Evolutionary conservation across 208 protist species (phyloP).

Genomic region (Wallacemonas rigidus): DNA sequence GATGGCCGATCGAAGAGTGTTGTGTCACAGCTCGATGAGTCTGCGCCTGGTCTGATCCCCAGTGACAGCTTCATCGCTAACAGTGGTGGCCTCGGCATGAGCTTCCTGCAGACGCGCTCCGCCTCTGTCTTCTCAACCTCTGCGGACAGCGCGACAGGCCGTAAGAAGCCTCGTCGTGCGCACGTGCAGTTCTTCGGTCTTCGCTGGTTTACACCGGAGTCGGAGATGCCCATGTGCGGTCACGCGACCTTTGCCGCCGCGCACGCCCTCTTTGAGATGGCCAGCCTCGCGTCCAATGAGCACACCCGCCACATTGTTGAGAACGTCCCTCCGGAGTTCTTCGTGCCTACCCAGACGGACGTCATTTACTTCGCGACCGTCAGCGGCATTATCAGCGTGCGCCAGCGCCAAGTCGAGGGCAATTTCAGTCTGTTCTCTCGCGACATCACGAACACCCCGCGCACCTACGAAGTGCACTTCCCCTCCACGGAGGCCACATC

Average conservation of each 20-base stretch:
- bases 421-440: slow-evolving; percentile 19
- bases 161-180: slow-evolving; percentile 43
- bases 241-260: slow-evolving; percentile 79
- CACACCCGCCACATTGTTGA: slow-evolving; percentile 46
- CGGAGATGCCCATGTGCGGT: slow-evolving; percentile 67
- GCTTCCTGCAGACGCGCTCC: slow-evolving; percentile 41
- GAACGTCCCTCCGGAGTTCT: slow-evolving; percentile 54
- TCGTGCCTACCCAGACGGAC: slow-evolving; percentile 57
- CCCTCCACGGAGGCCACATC: slow-evolving; percentile 45
- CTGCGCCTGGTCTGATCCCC: slow-evolving; percentile 41
- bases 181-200: slow-evolving; percentile 77
- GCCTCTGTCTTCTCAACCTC: slow-evolving; percentile 25
- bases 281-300: slow-evolving; percentile 40
- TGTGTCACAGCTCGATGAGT: slow-evolving; percentile 5
- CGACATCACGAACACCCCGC: slow-evolving; percentile 28
- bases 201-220: slow-evolving; percentile 73
- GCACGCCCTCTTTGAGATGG: slow-evolving; percentile 66
- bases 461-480: slow-evolving; percentile 72
- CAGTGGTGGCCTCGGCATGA: slow-evolving; percentile 34
- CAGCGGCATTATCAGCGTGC: slow-evolving; percentile 58
- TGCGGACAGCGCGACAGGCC: slow-evolving; percentile 19
- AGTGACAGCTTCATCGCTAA: slow-evolving; percentile 52
- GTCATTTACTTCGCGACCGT: slow-evolving; percentile 63
- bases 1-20: slow-evolving; percentile 10
- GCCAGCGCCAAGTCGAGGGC: slow-evolving; percentile 26